Base-by-base conservation (phyloP, 352 stramenopile species). In the Phytophthora pseudosyringae region DNA sequence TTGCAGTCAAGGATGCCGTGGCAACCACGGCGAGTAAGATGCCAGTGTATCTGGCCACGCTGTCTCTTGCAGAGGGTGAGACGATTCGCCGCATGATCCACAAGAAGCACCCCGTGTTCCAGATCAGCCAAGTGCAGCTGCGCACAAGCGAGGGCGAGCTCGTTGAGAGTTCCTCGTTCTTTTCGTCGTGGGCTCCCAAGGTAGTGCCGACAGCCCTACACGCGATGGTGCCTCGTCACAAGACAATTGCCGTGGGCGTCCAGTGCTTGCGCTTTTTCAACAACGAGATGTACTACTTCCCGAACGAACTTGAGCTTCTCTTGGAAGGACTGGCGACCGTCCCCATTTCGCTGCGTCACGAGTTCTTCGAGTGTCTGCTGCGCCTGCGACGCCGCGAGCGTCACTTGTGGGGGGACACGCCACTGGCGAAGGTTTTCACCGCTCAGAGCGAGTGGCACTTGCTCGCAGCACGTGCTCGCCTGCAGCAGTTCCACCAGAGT, bases 251-350 rank as follows among this genome's bases (percentile, higher is more conserved):
- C 5, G 77, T 86, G 7, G 83, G 74, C 4, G 68, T 93, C 0
- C 81, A 96, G 54, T 99, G 96, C 67, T 96, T 98, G 61, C 91
- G 97, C 7, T 99, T 99, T 75, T 98, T 99, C 75, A 99, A 99
- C 80, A 98, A 97, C 74, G 93, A 98, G 61, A 97, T 99, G 64
- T 99, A 99, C 61, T 99, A 98, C 80, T 93, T 94, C 53, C 91
- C 95, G 9, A 64, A 83, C 5, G 96, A 99, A 66, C 68, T 99
- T 0, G 95, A 95, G 60, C 62, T 98, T 39, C 74, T 99, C 12
- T 67, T 99, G 21, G 72, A 73, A 5, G 89, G 88, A 4, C 68
- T 97, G 4, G 46, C 60, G 1, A 59, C 66, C 3, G 69, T 94
- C 21, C 81, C 86, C 3, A 83, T 95, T 53, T 68, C 74, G 28